Evolutionary conservation across 2,329 filamentous ascomycete genomes (phyloP).

Genomic region (Scopulariopsis brevicaulis): DNA sequence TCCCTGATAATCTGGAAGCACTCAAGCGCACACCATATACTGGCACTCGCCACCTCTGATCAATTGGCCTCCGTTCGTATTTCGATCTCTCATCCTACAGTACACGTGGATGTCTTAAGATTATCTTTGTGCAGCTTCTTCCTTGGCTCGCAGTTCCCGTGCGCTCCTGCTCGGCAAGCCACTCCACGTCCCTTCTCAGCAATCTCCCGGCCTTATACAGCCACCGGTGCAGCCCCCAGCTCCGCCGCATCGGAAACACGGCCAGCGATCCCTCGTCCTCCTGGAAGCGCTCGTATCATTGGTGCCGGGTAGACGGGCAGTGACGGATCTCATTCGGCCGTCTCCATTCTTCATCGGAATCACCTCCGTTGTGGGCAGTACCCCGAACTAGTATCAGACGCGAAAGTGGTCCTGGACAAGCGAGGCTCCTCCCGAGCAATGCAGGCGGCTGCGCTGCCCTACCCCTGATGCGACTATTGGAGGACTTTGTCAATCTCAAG

Average conservation of each 20-base stretch:
- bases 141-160: neutral
- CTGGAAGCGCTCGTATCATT: neutral
- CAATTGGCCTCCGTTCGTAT: too few species aligned
- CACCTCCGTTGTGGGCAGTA: neutral
- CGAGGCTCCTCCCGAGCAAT: neutral
- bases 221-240: neutral
- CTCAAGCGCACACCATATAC: neutral
- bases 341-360: neutral
- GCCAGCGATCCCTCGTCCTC: neutral
- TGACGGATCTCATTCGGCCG: neutral
- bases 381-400: neutral
- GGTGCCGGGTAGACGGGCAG: neutral
- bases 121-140: neutral
- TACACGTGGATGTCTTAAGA: neutral
- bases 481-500: neutral
- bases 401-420: neutral
- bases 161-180: neutral
- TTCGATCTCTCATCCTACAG: neutral
- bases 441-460: neutral
- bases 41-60: too few species aligned
- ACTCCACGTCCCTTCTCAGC: neutral
- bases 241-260: neutral
- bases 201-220: neutral
- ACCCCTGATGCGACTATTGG: neutral
- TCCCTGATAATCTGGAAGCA: neutral